Evolutionary conservation across 2,329 filamentous ascomycete genomes (phyloP).

Genomic region (Diaporthe helianthi): DNA sequence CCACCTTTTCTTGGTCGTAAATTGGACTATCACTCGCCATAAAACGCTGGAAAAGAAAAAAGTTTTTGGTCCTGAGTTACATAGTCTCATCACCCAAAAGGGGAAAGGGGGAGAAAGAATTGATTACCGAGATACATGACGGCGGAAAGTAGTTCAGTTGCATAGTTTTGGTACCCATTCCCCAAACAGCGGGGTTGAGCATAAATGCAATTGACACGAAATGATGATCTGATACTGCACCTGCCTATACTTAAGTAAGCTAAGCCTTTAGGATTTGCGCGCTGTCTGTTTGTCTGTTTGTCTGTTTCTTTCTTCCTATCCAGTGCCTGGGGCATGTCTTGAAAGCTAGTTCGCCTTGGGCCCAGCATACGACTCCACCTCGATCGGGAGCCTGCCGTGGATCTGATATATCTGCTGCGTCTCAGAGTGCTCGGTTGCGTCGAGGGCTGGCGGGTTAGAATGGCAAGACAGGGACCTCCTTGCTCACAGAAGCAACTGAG

Average conservation of each 20-base stretch:
- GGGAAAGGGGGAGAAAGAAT: neutral
- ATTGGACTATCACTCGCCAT: slow-evolving; percentile 8
- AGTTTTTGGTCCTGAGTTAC: neutral
- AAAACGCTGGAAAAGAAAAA: slow-evolving; percentile 16
- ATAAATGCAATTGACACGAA: slow-evolving; percentile 28
- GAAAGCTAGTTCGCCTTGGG: neutral
- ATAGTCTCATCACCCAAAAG: neutral
- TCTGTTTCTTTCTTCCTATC: neutral
- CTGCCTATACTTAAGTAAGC: no score
- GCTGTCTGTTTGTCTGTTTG: neutral
- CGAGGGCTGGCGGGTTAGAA: slow-evolving; percentile 2
- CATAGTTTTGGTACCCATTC: slow-evolving; percentile 24
- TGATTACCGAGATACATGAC: neutral
- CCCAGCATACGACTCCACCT: neutral
- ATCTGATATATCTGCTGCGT: neutral
- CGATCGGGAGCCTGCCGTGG: neutral
- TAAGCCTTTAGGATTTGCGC: neutral
- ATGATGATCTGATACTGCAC: slow-evolving; percentile 27
- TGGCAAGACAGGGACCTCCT: slow-evolving; percentile 19
- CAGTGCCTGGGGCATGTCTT: neutral
- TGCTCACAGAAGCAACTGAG: slow-evolving; percentile 10
- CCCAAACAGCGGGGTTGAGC: neutral
- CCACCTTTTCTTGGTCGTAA: slow-evolving; percentile 1
- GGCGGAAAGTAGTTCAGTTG: slow-evolving; percentile 21
- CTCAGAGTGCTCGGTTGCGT: slow-evolving; percentile 11